Conservation (phyloP, 2,329 filamentous ascomycete genomes). For the Diaporthe sp. region DNA sequence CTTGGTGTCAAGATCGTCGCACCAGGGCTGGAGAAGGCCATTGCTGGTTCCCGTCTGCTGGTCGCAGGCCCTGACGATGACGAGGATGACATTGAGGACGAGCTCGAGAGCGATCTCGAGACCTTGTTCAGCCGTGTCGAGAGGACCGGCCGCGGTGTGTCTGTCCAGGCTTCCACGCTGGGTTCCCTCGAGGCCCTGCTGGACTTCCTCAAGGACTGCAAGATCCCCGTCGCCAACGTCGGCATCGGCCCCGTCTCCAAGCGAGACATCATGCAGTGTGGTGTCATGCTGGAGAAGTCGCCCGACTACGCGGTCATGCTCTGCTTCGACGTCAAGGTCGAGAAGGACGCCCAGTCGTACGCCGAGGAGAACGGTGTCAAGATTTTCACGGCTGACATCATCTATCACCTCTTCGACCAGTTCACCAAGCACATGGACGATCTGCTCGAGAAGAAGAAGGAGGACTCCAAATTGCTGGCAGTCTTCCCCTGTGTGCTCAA, state of each 20-base stretch:
- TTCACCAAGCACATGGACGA: slow-evolving; percentile 96
- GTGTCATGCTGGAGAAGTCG: slow-evolving; percentile 95
- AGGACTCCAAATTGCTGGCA: slow-evolving; percentile 93
- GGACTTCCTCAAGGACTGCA: slow-evolving; percentile 94
- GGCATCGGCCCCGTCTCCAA: slow-evolving; percentile 98
- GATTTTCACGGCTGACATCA: slow-evolving; percentile 98
- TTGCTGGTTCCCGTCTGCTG: slow-evolving; percentile 93
- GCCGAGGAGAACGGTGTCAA: slow-evolving; percentile 96
- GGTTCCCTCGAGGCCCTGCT: slow-evolving; percentile 96
- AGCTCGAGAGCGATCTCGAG: slow-evolving; percentile 95
- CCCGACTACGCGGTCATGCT: slow-evolving; percentile 99
- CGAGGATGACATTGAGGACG: slow-evolving; percentile 95
- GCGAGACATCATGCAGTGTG: slow-evolving; percentile 95
- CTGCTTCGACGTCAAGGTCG: slow-evolving; percentile 99
- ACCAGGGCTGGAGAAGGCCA: slow-evolving; percentile 94
- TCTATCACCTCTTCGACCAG: slow-evolving; percentile 97
- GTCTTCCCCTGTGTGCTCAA: slow-evolving; percentile 96
- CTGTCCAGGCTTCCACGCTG: slow-evolving; percentile 95
- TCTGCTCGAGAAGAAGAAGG: slow-evolving; percentile 91
- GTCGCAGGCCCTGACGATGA: slow-evolving; percentile 96
- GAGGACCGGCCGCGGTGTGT: slow-evolving; percentile 93
- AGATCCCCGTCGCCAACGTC: slow-evolving; percentile 98
- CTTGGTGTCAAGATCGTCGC: slow-evolving; percentile 99
- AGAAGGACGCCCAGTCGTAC: slow-evolving; percentile 93
- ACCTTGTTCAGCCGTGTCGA: slow-evolving; percentile 92